Evolutionary conservation across 202 grass and related monocot species (phyloP), one percentile per base, ranked within the genome.

Genomic region (Digitaria exilis): DNA sequence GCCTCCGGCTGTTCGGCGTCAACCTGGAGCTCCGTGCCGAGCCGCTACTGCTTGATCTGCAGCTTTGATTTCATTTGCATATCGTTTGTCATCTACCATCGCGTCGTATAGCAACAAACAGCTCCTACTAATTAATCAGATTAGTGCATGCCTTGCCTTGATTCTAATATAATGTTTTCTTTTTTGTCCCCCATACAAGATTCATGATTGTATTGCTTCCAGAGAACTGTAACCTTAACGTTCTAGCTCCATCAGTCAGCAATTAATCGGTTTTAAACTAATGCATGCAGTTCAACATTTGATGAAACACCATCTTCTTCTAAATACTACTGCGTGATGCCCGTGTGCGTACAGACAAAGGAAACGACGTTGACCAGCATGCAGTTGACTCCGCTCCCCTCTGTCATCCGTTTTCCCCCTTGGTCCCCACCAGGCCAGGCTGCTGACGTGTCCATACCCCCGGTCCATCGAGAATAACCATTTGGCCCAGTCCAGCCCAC

Each of bases 1-100:
- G 21, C 7, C 26, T 87, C 15, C 84, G 84, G 61, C 84, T 87
- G 41, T 87, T 87, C 70, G 85, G 78, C 62, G 85, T 87, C 15
- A 43, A 87, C 71, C 51, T 85, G 7, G 30, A 50, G 69, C 60
- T 84, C 11, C 25, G 19, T 2, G 3, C 69, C 0, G 76, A 86
- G 19, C 84, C 37, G 19, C 4, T 37, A 49, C 29, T 73, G 30
- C 61, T 87, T 6, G 78, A 87, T 41, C 41, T 82, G 30, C 84
- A 48, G 30, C 71, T 87, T 1, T 70, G 4, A 56, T 21, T 19
- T 39, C 0, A n/a, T n/a, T n/a, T n/a, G n/a, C n/a, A n/a, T n/a
- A n/a, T n/a, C n/a, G n/a, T n/a, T n/a, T n/a, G n/a, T n/a, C 37
- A 39, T 39, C 37, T 7, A n/a, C n/a, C n/a, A n/a, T n/a, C 8